Conservation (phyloP, 345 rosid species). For the Balakata baccata region DNA sequence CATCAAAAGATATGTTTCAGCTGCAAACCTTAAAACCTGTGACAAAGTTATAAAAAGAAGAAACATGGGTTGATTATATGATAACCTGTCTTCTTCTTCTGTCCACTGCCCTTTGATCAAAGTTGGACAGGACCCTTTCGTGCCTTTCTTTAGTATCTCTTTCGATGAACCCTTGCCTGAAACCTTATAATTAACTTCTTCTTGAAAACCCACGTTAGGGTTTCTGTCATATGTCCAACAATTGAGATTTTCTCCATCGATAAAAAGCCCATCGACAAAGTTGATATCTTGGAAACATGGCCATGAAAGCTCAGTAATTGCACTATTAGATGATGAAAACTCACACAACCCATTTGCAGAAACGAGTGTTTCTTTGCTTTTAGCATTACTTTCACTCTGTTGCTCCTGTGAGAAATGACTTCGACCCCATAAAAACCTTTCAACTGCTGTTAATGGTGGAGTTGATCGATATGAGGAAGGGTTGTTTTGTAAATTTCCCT, state of each 20-base stretch:
- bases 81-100: conserved; percentile 81
- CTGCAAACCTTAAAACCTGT: not conserved
- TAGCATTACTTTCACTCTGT: conserved; percentile 18
- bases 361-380: conserved; percentile 19
- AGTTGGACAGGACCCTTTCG: conserved; percentile 41
- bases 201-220: conserved; percentile 27
- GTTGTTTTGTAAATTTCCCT: conserved; percentile 22
- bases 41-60: not conserved
- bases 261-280: conserved; percentile 31
- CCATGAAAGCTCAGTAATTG: conserved; percentile 20
- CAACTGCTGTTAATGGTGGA: conserved; percentile 75
- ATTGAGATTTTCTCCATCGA: conserved; percentile 20
- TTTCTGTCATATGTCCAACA: conserved; percentile 26
- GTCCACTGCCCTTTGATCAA: conserved; percentile 99
- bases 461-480: conserved; percentile 31
- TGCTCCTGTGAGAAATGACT: conserved; percentile 29
- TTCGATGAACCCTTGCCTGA: conserved; percentile 20
- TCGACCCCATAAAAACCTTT: conserved; percentile 65
- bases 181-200: conserved; percentile 14
- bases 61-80: not conserved
- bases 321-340: conserved; percentile 22
- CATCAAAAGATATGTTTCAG: not conserved
- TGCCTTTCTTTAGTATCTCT: conserved; percentile 36
- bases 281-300: conserved; percentile 34
- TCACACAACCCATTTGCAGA: conserved; percentile 21